Conservation (phyloP, 1,284 basidiomycete species). For the Cryptococcus hybrid region DNA sequence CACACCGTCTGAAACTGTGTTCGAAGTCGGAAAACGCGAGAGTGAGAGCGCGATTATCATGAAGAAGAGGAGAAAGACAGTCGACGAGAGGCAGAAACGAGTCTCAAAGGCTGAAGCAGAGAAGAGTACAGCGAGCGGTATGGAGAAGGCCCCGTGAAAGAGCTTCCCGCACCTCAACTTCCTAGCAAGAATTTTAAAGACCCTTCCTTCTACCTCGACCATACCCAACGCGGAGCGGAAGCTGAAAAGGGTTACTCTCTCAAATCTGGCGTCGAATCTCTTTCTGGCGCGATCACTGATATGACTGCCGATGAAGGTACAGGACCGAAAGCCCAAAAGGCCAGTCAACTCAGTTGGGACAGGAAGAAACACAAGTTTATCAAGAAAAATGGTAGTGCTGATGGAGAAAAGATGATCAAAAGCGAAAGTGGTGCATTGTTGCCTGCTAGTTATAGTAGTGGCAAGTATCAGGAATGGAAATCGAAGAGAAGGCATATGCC, state of each 20-base stretch:
- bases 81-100: conserved; percentile 54
- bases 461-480: conserved; percentile 95
- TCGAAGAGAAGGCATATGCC: neutral
- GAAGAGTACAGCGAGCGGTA: neutral
- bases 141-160: neutral
- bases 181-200: conserved; percentile 61
- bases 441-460: conserved; percentile 91
- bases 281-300: conserved; percentile 75
- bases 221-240: conserved; percentile 79
- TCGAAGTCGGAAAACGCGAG: conserved; percentile 79
- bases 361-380: conserved; percentile 96
- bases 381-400: conserved; percentile 70
- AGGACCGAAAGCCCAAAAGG: conserved; percentile 63
- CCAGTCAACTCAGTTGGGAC: conserved; percentile 77
- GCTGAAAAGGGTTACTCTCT: conserved; percentile 91
- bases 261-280: conserved; percentile 77
- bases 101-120: neutral
- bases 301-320: conserved; percentile 75
- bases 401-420: conserved; percentile 91
- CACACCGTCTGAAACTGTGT: conserved; percentile 83
- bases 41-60: conserved; percentile 71
- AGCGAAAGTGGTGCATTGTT: conserved; percentile 90
- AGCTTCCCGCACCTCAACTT: neutral
- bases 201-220: conserved; percentile 84
- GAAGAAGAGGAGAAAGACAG: conserved; percentile 72